Conservation (phyloP, 1,284 basidiomycete genomes). For the Ceratobasidium theobromae region DNA sequence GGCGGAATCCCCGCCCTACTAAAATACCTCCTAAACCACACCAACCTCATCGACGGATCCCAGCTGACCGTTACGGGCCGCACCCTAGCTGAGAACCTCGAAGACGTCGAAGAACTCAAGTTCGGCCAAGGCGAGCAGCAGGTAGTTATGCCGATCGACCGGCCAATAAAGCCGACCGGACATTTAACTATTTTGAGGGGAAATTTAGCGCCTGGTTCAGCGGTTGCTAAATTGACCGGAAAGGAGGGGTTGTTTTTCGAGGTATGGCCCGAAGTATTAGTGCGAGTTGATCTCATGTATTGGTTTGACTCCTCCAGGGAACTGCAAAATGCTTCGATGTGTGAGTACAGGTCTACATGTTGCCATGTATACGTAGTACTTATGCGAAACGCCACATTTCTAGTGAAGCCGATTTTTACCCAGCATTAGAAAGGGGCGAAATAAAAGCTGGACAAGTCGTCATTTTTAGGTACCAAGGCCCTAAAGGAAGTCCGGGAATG, state of each 20-base stretch:
- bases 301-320: slow-evolving; percentile 52
- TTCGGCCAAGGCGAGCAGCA: slow-evolving; percentile 75
- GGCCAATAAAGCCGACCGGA: slow-evolving; percentile 90
- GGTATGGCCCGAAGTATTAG: slow-evolving; percentile 46
- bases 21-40: slow-evolving; percentile 86
- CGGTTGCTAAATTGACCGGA: slow-evolving; percentile 95
- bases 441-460: slow-evolving; percentile 86
- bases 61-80: slow-evolving; percentile 94
- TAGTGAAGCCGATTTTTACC: slow-evolving; percentile 78
- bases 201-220: slow-evolving; percentile 85
- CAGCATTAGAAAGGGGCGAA: slow-evolving; percentile 77
- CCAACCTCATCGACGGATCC: slow-evolving; percentile 84
- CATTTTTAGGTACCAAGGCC: slow-evolving; percentile 93
- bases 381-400: slow-evolving; percentile 43
- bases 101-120: slow-evolving; percentile 72
- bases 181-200: slow-evolving; percentile 91
- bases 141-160: slow-evolving; percentile 73
- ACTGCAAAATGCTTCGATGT: slow-evolving; percentile 74
- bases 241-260: slow-evolving; percentile 91
- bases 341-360: slow-evolving; percentile 44
- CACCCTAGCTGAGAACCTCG: slow-evolving; percentile 90
- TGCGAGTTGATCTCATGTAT: not conserved
- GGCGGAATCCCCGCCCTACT: slow-evolving; percentile 84
- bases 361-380: slow-evolving; percentile 42
- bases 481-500: slow-evolving; percentile 96